Evolutionary conservation across 1,284 basidiomycete species (phyloP).

Genomic region (Puccinia coronata): DNA sequence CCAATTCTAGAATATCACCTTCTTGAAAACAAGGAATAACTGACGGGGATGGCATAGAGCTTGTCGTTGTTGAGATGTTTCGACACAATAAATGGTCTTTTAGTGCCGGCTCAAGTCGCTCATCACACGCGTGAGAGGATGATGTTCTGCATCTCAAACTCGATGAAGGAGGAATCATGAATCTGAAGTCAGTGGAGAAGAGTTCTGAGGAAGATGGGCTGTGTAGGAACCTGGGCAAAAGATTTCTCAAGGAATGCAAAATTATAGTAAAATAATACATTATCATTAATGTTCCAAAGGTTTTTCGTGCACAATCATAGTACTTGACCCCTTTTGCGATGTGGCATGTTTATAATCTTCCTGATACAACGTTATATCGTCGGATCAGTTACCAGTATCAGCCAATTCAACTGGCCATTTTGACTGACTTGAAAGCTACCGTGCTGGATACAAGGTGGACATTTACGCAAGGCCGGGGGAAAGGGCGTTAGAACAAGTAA

Average conservation of each 20-base stretch:
- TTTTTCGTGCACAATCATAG: background rate
- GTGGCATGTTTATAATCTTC: slow-evolving; percentile 25
- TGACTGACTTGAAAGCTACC: slow-evolving; percentile 22
- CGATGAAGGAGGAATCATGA: slow-evolving; percentile 6
- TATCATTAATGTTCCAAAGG: slow-evolving; percentile 5
- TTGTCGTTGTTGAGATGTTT: background rate
- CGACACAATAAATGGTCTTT: background rate
- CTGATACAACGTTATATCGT: slow-evolving; percentile 24
- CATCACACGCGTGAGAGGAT: background rate
- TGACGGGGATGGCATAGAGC: background rate
- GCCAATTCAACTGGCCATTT: slow-evolving; percentile 11
- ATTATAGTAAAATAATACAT: background rate
- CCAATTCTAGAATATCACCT: background rate
- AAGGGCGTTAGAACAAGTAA: slow-evolving; percentile 31
- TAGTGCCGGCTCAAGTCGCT: slow-evolving; percentile 1
- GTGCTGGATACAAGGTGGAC: slow-evolving; percentile 22
- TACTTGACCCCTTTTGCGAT: slow-evolving; percentile 18
- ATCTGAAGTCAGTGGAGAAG: background rate
- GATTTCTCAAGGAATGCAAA: background rate
- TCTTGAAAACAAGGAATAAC: background rate
- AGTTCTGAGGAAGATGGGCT: background rate
- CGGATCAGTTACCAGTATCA: slow-evolving; percentile 19
- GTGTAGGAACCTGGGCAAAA: background rate
- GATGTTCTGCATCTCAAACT: background rate
- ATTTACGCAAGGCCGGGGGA: slow-evolving; percentile 6